A percentile compares a stretch with the other conserved stretches of the same genome.
Conservation (phyloP, 257 asterid species). For the Capsicum pubescens region DNA sequence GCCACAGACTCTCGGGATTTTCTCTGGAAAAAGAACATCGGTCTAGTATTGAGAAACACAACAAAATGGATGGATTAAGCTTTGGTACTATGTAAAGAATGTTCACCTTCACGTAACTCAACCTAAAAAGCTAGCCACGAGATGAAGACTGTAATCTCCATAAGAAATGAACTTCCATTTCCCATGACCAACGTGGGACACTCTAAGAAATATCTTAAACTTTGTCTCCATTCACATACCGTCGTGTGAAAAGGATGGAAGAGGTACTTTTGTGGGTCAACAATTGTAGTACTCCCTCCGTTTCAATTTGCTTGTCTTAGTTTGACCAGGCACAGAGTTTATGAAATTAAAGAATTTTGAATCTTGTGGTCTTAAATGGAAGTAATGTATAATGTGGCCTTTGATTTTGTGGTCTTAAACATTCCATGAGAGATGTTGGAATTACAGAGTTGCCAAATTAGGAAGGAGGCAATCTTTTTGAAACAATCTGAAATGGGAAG, state of each 20-base stretch:
- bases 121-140: not conserved
- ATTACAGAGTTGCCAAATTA: no score
- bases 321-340: no score
- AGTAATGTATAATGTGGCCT: not conserved
- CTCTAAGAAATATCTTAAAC: conserved; percentile 3
- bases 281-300: not conserved
- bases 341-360: no score
- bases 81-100: not conserved
- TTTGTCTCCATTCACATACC: not conserved
- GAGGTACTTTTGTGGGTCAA: not conserved
- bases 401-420: not conserved
- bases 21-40: not conserved
- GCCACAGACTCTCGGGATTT: not conserved
- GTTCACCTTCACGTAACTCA: not conserved
- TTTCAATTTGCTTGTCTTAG: no score
- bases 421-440: no score
- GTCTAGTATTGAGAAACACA: not conserved
- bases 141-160: not conserved
- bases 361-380: no score
- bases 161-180: not conserved
- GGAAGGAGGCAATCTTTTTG: no score
- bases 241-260: not conserved
- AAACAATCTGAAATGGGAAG: no score
- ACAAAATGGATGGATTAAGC: not conserved
- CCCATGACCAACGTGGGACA: not conserved